Conservation (phyloP, 139 green algal genomes). For the Chlorella sp. region DNA sequence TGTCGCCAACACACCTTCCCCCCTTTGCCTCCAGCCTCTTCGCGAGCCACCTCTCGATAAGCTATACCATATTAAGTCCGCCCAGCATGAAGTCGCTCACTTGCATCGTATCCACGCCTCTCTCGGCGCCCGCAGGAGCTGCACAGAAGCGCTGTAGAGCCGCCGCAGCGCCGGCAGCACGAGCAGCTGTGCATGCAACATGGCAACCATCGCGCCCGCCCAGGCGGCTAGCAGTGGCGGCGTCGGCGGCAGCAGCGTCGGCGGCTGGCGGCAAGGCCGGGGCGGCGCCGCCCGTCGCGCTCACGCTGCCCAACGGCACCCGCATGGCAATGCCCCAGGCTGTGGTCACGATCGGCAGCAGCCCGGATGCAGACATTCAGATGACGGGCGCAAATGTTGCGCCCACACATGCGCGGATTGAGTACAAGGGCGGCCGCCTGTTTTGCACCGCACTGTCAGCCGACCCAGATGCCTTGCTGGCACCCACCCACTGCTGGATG, state of each 20-base stretch:
- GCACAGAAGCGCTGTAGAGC: too few species aligned
- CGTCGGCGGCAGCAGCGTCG: neutral
- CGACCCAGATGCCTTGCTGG: constrained; percentile 43
- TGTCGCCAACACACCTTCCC: too few species aligned
- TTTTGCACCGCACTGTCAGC: constrained; percentile 40
- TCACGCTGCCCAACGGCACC: constrained; percentile 6
- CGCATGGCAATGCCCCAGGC: neutral
- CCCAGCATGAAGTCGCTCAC: too few species aligned
- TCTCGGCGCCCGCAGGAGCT: too few species aligned
- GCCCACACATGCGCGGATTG: constrained; percentile 38
- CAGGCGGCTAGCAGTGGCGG: neutral
- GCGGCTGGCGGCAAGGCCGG: neutral
- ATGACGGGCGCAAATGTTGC: neutral
- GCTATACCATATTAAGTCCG: too few species aligned
- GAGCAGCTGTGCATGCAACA: too few species aligned
- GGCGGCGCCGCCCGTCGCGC: neutral
- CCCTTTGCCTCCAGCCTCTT: too few species aligned
- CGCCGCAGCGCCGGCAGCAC: too few species aligned
- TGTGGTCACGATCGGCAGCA: neutral
- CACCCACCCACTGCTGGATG: constrained; percentile 43
- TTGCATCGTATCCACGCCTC: too few species aligned
- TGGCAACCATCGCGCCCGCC: too few species aligned
- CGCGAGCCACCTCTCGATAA: too few species aligned
- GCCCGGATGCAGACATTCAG: constrained; percentile 1
- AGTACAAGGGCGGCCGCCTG: constrained; percentile 37